phyloP scores from a whole-genome alignment of 345 rosid species.

The Erodium maritimum region DNA sequence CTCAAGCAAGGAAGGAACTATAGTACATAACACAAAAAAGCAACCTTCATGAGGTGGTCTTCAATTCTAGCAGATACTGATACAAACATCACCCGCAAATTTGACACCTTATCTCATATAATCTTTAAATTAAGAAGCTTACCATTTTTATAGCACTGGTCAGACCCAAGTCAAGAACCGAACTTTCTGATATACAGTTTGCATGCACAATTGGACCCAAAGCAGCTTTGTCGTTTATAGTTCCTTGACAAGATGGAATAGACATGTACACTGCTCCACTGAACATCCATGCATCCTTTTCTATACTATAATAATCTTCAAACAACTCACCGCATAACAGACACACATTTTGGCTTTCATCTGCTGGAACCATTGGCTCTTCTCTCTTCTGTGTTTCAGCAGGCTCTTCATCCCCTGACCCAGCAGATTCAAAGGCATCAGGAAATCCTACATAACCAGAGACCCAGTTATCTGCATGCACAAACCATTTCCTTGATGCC shows the following conservation, averaged over 20 bases:
- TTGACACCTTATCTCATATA: not conserved
- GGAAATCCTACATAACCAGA: constrained; percentile 30
- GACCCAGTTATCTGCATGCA: constrained; percentile 52
- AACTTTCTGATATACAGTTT: constrained; percentile 40
- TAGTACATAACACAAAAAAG: not conserved
- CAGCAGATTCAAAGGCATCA: constrained; percentile 26
- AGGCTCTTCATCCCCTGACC: constrained; percentile 22
- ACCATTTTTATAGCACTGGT: constrained; percentile 48
- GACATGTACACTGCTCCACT: constrained; percentile 54
- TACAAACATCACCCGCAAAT: not conserved
- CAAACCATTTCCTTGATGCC: constrained; percentile 62
- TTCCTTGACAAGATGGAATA: constrained; percentile 16
- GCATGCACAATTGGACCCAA: constrained; percentile 59
- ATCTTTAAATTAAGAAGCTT: constrained; percentile 9
- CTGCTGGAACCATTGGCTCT: constrained; percentile 52
- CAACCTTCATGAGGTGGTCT: not conserved
- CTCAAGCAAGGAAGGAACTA: not conserved
- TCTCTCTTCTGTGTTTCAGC: constrained; percentile 19
- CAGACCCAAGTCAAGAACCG: constrained; percentile 40
- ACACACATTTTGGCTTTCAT: constrained; percentile 79
- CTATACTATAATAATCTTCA: constrained; percentile 64
- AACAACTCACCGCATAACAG: constrained; percentile 79
- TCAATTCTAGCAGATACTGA: not conserved
- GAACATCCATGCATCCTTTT: constrained; percentile 67
- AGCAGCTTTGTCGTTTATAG: constrained; percentile 16